Base-by-base conservation (phyloP, 306 rosid genomes). In the Begonia masoniana region DNA sequence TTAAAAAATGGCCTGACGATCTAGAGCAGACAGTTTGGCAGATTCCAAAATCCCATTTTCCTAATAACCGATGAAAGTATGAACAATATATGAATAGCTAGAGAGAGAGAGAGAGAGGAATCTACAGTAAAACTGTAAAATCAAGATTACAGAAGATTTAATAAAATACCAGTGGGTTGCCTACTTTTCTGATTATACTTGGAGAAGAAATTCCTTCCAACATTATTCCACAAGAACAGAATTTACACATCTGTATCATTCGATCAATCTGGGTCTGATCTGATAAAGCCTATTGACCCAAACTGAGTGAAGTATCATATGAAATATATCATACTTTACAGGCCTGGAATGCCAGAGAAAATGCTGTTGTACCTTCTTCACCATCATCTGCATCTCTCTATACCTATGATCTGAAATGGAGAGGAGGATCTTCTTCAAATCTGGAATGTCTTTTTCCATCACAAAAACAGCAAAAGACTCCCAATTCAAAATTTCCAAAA, bases 381-480 rank as follows among this genome's bases (percentile, higher is more conserved):
- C 93, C 63, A 82, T 79, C 81, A 70, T 70, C 48, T 83, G 86
- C 94, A 92, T 71, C 74, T 77, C 78, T 24, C 70, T 63, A 63
- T 86, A 92, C 21, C 69, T 71, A 61, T 79, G 78, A 19, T 81
- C 77, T 2, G 99, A 71, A 59, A 92, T 86, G 0, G 96, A 79
- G 56, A 74, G 68, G 8, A 92, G 77, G 39, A 86, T 83, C 11
- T 76, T 73, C 76, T 87, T 81, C 83, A 92, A 71, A 51, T 92
- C 58, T 0, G 84, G 88, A 12, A 86, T 81, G 54, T 92, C 96
- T 56, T 67, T 67, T 66, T 92, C 99, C 68, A 50, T 12, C 43
- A 86, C 79, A 57, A 92, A 83, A 65, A 92, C 95, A 14, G 93
- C 86, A 65, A 92, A 92, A 10, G 96, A 75, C 62, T 86, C 95